Conservation (phyloP, 164 flowering plant species). For the Sedum album region DNA sequence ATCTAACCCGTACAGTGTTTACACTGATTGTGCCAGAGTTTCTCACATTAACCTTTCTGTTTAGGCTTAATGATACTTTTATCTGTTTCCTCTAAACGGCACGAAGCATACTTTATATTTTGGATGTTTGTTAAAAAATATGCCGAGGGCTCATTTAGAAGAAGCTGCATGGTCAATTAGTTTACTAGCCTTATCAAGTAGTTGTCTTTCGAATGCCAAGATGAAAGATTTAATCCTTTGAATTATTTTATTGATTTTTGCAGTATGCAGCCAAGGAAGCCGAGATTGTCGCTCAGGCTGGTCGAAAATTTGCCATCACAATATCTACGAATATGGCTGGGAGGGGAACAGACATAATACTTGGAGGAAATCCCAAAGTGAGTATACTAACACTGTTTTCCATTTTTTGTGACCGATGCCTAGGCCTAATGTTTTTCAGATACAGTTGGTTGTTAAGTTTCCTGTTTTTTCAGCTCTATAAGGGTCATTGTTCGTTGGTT, state of each 20-base stretch:
- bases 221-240: background rate
- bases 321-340: constrained; percentile 99
- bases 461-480: background rate
- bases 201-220: background rate
- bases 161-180: background rate
- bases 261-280: constrained; percentile 98
- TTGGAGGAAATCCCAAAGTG: constrained; percentile 97
- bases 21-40: background rate
- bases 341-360: constrained; percentile 93
- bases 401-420: background rate
- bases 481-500: background rate
- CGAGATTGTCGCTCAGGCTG: constrained; percentile 92
- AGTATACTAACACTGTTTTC: constrained; percentile 8
- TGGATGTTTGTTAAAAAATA: too few species aligned
- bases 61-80: too few species aligned
- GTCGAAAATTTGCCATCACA: constrained; percentile 84
- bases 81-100: too few species aligned
- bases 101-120: too few species aligned
- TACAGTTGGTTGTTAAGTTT: background rate
- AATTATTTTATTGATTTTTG: constrained; percentile 4
- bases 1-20: background rate
- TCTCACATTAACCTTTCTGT: background rate
- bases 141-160: too few species aligned
- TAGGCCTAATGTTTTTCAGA: background rate
- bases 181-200: background rate